phyloP scores from a whole-genome alignment of 2,329 filamentous ascomycete species.

The Xylaria sp. region DNA sequence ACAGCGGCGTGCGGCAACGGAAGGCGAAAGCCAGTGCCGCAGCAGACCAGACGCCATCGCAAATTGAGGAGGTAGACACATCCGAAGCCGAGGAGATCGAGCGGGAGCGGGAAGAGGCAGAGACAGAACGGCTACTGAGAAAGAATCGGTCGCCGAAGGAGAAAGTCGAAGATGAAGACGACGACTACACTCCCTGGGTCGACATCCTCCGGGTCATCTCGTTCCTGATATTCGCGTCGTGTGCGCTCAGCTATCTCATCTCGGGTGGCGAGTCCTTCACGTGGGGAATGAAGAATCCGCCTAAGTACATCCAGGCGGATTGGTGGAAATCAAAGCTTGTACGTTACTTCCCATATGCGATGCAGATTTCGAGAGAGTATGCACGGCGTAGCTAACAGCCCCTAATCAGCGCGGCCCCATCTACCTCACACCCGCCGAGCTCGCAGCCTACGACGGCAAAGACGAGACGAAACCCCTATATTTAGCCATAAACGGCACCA shows the following conservation, averaged over 20 bases:
- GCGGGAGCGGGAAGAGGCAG: constrained; percentile 26
- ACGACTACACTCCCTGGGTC: constrained; percentile 55
- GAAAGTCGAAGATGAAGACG: constrained; percentile 66
- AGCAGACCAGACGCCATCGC: constrained; percentile 22
- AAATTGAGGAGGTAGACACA: constrained; percentile 41
- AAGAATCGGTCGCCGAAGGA: constrained; percentile 40
- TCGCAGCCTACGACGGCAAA: constrained; percentile 77
- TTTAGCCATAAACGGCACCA: constrained; percentile 84
- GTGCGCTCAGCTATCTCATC: constrained; percentile 76
- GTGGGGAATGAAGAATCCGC: constrained; percentile 67
- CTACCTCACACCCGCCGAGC: constrained; percentile 75
- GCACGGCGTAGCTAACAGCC: constrained; percentile 30
- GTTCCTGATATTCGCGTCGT: constrained; percentile 69
- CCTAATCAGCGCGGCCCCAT: constrained; percentile 61
- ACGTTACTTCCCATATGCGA: constrained; percentile 38
- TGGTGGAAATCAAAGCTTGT: constrained; percentile 68
- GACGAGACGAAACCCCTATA: constrained; percentile 81
- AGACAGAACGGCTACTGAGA: constrained; percentile 29
- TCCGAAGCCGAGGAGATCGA: constrained; percentile 38
- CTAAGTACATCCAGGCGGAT: constrained; percentile 65
- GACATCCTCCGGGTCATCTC: constrained; percentile 73
- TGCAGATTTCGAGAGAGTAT: not conserved
- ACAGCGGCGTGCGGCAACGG: constrained; percentile 50
- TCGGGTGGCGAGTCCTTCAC: constrained; percentile 72
- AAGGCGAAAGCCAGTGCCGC: constrained; percentile 42